phyloP scores from a whole-genome alignment of 1,284 basidiomycete species.

The Anthracocystis panici-leucophaei region DNA sequence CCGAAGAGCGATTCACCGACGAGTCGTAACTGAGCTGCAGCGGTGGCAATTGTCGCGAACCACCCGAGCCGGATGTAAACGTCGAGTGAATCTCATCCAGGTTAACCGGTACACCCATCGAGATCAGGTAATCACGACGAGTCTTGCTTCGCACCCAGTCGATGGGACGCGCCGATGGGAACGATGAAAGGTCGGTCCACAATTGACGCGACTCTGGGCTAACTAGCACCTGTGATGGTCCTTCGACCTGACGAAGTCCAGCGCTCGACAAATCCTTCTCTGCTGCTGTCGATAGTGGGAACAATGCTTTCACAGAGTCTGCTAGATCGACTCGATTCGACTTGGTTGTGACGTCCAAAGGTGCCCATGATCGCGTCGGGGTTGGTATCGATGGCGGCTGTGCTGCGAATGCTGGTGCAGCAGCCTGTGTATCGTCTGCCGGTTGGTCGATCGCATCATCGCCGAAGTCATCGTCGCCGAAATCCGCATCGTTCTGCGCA shows the following conservation, averaged over 20 bases:
- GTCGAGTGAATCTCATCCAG: constrained; percentile 63
- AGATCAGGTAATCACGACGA: constrained; percentile 62
- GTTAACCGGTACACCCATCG: constrained; percentile 67
- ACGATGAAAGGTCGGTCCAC: constrained; percentile 28
- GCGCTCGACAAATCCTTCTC: constrained; percentile 28
- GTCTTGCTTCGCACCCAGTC: constrained; percentile 65
- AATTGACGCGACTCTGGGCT: constrained; percentile 41
- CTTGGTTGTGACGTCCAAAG: constrained; percentile 29
- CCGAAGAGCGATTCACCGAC: constrained; percentile 8
- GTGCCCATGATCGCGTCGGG: constrained; percentile 22
- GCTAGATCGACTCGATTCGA: constrained; percentile 33
- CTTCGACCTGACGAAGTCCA: constrained; percentile 55
- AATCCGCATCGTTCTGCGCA: constrained; percentile 24
- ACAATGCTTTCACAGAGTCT: constrained; percentile 16
- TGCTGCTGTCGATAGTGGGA: constrained; percentile 38
- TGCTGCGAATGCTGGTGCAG: constrained; percentile 1
- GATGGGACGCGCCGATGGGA: constrained; percentile 54
- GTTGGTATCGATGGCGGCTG: constrained; percentile 2
- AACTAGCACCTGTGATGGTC: constrained; percentile 56
- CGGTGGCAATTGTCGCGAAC: constrained; percentile 48
- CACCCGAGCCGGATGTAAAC: constrained; percentile 25
- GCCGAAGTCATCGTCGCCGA: constrained; percentile 32
- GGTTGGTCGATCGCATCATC: constrained; percentile 22
- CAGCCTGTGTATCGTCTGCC: background rate
- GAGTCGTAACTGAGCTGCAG: constrained; percentile 58